phyloP scores from a whole-genome alignment of 2,329 filamentous ascomycete genomes.

The Amauroascus verrucosus region DNA sequence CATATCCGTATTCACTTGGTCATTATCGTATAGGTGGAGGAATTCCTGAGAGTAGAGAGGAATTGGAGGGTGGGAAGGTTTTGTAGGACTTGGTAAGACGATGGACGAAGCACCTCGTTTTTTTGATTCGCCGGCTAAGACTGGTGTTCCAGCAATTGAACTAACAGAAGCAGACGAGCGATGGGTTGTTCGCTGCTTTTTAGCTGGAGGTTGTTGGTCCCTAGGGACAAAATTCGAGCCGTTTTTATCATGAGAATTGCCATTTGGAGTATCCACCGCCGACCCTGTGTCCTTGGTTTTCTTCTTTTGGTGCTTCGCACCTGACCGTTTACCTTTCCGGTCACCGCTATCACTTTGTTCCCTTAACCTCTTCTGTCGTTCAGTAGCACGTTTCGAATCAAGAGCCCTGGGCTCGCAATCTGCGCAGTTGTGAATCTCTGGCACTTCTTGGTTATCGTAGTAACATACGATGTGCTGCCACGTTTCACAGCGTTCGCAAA shows the following conservation, averaged over 20 bases:
- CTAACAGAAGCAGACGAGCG: constrained; percentile 65
- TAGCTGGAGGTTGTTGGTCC: constrained; percentile 53
- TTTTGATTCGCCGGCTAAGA: constrained; percentile 44
- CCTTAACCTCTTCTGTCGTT: constrained; percentile 56
- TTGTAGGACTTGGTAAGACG: constrained; percentile 65
- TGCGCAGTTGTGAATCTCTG: constrained; percentile 71
- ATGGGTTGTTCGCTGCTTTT: constrained; percentile 74
- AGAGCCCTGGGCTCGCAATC: constrained; percentile 74
- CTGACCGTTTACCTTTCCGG: constrained; percentile 62
- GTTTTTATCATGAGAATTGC: constrained; percentile 46
- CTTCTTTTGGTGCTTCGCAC: constrained; percentile 78
- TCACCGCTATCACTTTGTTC: constrained; percentile 51
- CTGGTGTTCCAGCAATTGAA: constrained; percentile 53
- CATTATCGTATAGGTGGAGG: constrained; percentile 59
- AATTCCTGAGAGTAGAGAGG: constrained; percentile 67
- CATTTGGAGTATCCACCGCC: constrained; percentile 54
- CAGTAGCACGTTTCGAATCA: constrained; percentile 63
- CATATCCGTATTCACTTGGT: constrained; percentile 46
- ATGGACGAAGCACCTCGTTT: constrained; percentile 51
- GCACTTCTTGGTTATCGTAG: constrained; percentile 68
- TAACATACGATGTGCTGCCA: constrained; percentile 99
- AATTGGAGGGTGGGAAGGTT: constrained; percentile 52
- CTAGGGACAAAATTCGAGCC: constrained; percentile 45
- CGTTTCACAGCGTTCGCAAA: constrained; percentile 89
- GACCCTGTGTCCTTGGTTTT: constrained; percentile 55